Evolutionary conservation across 1,284 basidiomycete species (phyloP).

Genomic region (Mycena sp.): DNA sequence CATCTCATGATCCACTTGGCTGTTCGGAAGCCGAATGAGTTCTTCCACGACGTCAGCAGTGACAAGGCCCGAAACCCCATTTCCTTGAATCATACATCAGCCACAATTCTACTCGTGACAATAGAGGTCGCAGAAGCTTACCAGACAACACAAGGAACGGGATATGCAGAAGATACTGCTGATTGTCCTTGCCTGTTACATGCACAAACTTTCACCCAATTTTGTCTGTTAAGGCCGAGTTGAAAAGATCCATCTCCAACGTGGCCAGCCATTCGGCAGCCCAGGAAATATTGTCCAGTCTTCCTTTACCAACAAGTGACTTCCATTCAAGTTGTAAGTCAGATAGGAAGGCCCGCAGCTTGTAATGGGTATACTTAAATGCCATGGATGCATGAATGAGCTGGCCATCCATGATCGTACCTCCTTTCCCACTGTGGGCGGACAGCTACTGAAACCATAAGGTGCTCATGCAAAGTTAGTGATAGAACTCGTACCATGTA

Average conservation of each 20-base stretch:
- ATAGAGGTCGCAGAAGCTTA: too few species aligned
- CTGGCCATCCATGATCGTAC: background rate
- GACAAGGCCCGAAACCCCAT: background rate
- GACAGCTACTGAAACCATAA: background rate
- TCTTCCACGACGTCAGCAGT: background rate
- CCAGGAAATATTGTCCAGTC: background rate
- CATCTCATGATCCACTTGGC: too few species aligned
- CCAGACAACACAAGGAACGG: conserved; percentile 8
- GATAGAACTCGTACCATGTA: background rate
- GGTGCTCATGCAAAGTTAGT: background rate
- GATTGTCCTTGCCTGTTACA: background rate
- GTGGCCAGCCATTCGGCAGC: background rate
- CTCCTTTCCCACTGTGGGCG: background rate
- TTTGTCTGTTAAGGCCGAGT: background rate
- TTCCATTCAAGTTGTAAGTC: background rate
- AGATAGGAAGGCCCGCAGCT: background rate
- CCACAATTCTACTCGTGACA: background rate
- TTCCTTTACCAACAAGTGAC: background rate
- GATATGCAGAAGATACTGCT: background rate
- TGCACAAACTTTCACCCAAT: background rate
- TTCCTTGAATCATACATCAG: background rate
- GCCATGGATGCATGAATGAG: conserved; percentile 12
- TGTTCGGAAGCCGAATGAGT: too few species aligned
- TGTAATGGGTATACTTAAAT: background rate
- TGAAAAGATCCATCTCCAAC: conserved; percentile 12